Evolutionary conservation across 2,329 filamentous ascomycete species (phyloP).

Genomic region (Botrytis paeoniae): DNA sequence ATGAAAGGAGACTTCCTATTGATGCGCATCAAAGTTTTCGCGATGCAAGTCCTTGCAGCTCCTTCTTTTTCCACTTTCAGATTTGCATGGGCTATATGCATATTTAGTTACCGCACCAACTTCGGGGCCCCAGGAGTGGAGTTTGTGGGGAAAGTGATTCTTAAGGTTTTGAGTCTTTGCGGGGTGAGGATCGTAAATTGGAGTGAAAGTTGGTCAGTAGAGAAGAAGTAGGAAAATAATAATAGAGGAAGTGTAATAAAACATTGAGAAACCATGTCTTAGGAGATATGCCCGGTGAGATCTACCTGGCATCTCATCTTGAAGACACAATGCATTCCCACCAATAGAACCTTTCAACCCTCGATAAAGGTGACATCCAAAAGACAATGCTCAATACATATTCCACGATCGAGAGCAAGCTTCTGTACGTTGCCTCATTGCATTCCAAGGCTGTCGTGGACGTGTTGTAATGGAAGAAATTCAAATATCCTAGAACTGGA

Average conservation of each 20-base stretch:
- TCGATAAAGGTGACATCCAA: not conserved
- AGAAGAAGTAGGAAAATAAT: too few species aligned
- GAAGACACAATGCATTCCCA: not conserved
- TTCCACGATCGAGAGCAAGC: not conserved
- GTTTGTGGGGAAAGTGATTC: not conserved
- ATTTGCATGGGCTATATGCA: not conserved
- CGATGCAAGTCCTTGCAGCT: not conserved
- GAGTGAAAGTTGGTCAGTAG: not conserved
- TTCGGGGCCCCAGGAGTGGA: not conserved
- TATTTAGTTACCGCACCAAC: not conserved
- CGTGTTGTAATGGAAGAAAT: not conserved
- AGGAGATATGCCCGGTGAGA: not conserved
- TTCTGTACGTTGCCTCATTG: not conserved
- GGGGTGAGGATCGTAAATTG: not conserved
- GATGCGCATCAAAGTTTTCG: conserved; percentile 18
- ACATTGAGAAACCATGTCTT: not conserved
- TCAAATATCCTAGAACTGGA: not conserved
- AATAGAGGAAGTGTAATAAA: not conserved
- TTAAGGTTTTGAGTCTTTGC: not conserved
- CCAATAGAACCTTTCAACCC: not conserved
- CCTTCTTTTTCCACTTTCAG: not conserved
- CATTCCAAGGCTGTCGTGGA: not conserved
- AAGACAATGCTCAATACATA: not conserved
- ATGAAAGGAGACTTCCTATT: conserved; percentile 13
- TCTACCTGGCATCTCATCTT: not conserved